A percentile compares a stretch with the other conserved stretches of the same genome.
These are phyloP conservation scores for Colletotrichum magnum DNA, from an alignment of 2,329 filamentous ascomycete genomes.

Conservation along the genomic window DNA sequence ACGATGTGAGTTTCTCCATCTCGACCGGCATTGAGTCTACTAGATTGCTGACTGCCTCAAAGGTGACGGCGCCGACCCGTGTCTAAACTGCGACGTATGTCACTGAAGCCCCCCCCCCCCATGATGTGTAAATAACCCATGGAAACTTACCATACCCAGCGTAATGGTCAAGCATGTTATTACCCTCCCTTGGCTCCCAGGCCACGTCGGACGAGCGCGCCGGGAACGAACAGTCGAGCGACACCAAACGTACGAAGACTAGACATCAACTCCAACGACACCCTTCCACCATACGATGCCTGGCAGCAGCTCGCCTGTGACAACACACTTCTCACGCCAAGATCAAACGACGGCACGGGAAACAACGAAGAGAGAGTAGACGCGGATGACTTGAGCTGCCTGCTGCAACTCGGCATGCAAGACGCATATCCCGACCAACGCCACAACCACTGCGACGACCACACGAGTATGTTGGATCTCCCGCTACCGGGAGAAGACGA, in stretches of 20 bases:
- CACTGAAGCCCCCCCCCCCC: background rate
- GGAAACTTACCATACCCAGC: background rate
- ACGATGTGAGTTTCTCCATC: conserved; percentile 25
- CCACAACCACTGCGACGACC: background rate
- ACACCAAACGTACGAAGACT: conserved; percentile 3
- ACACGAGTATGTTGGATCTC: conserved; percentile 14
- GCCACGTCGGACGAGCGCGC: conserved; percentile 12
- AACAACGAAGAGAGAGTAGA: background rate
- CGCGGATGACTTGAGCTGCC: conserved; percentile 7
- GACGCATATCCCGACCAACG: background rate
- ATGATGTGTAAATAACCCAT: background rate
- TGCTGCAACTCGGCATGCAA: conserved; percentile 13
- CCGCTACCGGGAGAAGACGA: conserved; percentile 29
- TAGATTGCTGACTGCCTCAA: background rate
- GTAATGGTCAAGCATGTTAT: conserved; percentile 32
- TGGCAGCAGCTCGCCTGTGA: conserved; percentile 22
- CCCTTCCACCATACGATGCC: conserved; percentile 1
- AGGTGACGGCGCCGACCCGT: conserved; percentile 36
- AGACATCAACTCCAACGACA: conserved; percentile 7
- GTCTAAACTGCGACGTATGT: conserved; percentile 33
- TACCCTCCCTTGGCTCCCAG: conserved; percentile 29
- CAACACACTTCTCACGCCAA: conserved; percentile 15
- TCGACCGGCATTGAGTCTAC: background rate
- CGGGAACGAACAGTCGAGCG: background rate
- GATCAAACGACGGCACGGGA: background rate